These are phyloP conservation scores for Tylopilus sp. DNA, from an alignment of 768 basidiomycete species.

Conservation along the genomic window DNA sequence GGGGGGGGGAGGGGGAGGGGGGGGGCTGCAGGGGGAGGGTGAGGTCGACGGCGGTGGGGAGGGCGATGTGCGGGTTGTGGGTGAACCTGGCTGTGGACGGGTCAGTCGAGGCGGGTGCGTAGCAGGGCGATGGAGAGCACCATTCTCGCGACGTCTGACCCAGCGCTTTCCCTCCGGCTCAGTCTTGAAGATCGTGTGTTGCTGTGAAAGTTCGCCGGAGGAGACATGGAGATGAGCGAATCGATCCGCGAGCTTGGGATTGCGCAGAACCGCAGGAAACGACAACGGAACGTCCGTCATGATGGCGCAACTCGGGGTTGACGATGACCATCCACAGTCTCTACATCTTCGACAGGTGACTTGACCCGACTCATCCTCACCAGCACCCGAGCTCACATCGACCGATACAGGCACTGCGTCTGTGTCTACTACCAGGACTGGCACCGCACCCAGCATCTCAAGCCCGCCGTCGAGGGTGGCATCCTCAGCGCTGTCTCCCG, in stretches of 20 bases:
- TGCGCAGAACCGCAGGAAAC: constrained; percentile 68
- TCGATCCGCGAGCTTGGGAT: constrained; percentile 48
- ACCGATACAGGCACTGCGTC: constrained; percentile 67
- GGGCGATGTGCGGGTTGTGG: constrained; percentile 68
- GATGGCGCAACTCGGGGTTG: not conserved
- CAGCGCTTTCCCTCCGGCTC: constrained; percentile 78
- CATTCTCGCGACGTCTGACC: constrained; percentile 73
- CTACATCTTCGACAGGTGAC: constrained; percentile 87
- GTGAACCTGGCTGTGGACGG: constrained; percentile 55
- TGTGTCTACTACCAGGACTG: constrained; percentile 97
- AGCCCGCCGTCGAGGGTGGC: constrained; percentile 67
- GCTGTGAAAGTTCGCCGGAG: not conserved
- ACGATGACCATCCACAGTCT: constrained; percentile 82
- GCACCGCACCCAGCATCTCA: constrained; percentile 75
- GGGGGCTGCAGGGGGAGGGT: constrained; percentile 40
- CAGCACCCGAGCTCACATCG: not conserved
- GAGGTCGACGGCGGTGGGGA: constrained; percentile 59
- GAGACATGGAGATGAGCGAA: constrained; percentile 48
- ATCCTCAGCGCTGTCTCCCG: constrained; percentile 80
- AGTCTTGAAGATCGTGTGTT: constrained; percentile 37
- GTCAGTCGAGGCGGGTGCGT: constrained; percentile 1
- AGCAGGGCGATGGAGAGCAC: constrained; percentile 37
- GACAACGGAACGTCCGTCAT: constrained; percentile 48
- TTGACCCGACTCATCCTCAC: not conserved
- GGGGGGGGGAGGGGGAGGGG: constrained; percentile 68